phyloP scores from a whole-genome alignment of 495 filamentous ascomycete species.

The Penicillium bialowiezense region DNA sequence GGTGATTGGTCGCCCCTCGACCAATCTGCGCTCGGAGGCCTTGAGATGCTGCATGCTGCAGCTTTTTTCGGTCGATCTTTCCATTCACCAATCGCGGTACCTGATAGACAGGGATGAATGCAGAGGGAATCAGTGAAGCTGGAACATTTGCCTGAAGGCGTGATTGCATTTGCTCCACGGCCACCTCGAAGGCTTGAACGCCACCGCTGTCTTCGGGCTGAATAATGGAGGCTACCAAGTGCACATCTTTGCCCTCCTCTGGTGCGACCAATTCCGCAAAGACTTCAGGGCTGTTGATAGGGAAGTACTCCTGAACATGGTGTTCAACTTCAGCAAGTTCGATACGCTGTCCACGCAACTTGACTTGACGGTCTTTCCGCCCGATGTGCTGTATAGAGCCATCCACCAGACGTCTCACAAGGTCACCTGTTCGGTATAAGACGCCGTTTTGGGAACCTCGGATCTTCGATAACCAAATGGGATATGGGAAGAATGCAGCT shows the following conservation, averaged over 20 bases:
- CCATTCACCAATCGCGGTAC: conserved; percentile 13
- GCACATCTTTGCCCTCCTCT: not conserved
- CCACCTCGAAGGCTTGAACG: not conserved
- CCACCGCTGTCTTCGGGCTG: not conserved
- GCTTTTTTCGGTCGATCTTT: conserved; percentile 5
- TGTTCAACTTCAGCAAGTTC: not conserved
- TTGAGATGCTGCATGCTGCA: not conserved
- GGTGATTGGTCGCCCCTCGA: too few species aligned
- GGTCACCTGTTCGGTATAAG: not conserved
- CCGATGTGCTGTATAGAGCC: not conserved
- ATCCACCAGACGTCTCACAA: not conserved
- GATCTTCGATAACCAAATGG: not conserved
- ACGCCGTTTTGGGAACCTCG: not conserved
- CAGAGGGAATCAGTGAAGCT: conserved; percentile 6
- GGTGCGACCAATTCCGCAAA: conserved; percentile 1
- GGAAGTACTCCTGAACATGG: not conserved
- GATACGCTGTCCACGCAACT: not conserved
- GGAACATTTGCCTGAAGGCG: conserved; percentile 7
- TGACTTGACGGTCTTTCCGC: conserved; percentile 1
- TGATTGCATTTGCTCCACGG: not conserved
- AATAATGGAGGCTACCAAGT: conserved; percentile 2
- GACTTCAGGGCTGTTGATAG: not conserved
- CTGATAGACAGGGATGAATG: conserved; percentile 1
- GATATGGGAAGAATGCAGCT: not conserved
- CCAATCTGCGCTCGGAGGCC: not conserved